phyloP scores from a whole-genome alignment of 2,329 filamentous ascomycete species.

The Colletotrichum endophyticum region DNA sequence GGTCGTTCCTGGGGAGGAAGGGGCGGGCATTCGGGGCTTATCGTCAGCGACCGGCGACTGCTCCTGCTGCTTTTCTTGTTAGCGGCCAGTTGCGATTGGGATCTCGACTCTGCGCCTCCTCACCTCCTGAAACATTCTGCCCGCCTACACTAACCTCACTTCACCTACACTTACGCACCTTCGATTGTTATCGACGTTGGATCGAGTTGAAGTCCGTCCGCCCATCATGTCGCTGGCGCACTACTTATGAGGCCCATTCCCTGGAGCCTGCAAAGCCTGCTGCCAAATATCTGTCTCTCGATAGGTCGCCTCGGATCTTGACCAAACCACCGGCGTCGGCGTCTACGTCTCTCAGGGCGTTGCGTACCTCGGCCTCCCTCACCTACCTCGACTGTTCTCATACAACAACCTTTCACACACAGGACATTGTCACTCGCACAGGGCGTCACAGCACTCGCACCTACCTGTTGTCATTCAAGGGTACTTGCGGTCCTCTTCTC shows the following conservation, averaged over 20 bases:
- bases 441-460: neutral
- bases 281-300: neutral
- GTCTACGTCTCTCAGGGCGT: neutral
- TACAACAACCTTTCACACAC: neutral
- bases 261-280: neutral
- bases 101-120: neutral
- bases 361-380: neutral
- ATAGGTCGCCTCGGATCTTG: conserved; percentile 7
- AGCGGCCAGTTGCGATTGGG: neutral
- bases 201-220: neutral
- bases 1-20: neutral
- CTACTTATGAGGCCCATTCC: neutral
- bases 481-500: neutral
- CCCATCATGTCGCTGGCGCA: neutral
- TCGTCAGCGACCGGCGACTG: neutral
- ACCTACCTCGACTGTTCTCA: neutral
- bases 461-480: neutral
- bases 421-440: neutral
- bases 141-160: neutral
- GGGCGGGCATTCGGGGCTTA: neutral
- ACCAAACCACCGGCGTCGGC: neutral
- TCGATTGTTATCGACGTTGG: neutral
- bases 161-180: neutral
- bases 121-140: neutral
- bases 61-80: neutral